phyloP scores from a whole-genome alignment of 2,329 filamentous ascomycete genomes.

The Xylariomycetidae sp. region DNA sequence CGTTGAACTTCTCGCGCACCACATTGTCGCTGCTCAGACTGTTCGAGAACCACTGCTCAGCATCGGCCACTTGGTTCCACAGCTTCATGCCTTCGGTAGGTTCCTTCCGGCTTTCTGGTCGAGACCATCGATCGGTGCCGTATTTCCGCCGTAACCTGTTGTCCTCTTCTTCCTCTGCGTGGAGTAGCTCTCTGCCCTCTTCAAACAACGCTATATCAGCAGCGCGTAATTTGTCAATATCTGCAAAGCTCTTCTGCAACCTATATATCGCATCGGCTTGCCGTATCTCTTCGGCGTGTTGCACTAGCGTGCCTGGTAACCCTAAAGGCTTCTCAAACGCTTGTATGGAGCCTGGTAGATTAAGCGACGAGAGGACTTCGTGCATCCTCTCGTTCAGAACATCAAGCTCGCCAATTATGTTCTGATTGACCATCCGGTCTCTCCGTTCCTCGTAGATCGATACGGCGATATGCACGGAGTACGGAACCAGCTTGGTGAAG shows the following conservation, averaged over 20 bases:
- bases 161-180: slow-evolving; percentile 79
- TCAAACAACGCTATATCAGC: slow-evolving; percentile 73
- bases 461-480: slow-evolving; percentile 89
- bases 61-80: slow-evolving; percentile 69
- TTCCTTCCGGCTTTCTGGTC: slow-evolving; percentile 63
- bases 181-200: slow-evolving; percentile 73
- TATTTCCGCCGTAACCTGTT: slow-evolving; percentile 67
- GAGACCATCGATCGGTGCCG: slow-evolving; percentile 80
- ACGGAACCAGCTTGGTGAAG: slow-evolving; percentile 88
- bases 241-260: slow-evolving; percentile 72
- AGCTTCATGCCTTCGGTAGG: slow-evolving; percentile 57
- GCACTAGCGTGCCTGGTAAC: slow-evolving; percentile 74
- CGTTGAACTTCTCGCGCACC: slow-evolving; percentile 72
- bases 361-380: slow-evolving; percentile 71
- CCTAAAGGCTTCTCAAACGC: slow-evolving; percentile 92
- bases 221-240: slow-evolving; percentile 83
- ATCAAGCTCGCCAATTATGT: slow-evolving; percentile 80
- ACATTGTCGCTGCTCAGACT: slow-evolving; percentile 50
- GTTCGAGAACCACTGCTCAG: slow-evolving; percentile 76
- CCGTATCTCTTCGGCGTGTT: slow-evolving; percentile 89
- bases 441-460: slow-evolving; percentile 92
- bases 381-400: slow-evolving; percentile 73
- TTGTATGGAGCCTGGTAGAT: slow-evolving; percentile 86
- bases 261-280: slow-evolving; percentile 81
- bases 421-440: slow-evolving; percentile 84